A percentile compares a stretch with the other conserved stretches of the same genome.
phyloP scores from a whole-genome alignment of 1,284 basidiomycete species.

The Rugosomyces carneus region DNA sequence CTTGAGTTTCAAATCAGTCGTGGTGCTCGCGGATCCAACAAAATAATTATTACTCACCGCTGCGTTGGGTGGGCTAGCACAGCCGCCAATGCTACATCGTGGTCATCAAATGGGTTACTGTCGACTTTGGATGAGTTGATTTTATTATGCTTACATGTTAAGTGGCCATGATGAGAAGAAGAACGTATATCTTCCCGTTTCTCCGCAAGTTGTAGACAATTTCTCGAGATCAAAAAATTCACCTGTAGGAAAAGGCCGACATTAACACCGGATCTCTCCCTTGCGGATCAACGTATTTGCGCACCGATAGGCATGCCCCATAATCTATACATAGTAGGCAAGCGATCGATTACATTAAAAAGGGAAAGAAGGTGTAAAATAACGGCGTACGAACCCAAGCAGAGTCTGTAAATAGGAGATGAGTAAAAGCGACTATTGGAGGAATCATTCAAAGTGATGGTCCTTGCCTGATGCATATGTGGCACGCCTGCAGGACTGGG shows the following conservation, averaged over 20 bases:
- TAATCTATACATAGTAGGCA: constrained; percentile 30
- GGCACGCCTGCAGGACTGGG: constrained; percentile 39
- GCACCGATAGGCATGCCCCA: constrained; percentile 70
- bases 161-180: constrained; percentile 73
- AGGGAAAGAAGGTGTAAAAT: not conserved
- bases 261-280: constrained; percentile 4
- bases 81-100: constrained; percentile 48
- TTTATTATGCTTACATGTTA: constrained; percentile 51
- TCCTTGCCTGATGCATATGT: constrained; percentile 50
- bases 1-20: constrained; percentile 11
- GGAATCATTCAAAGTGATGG: not conserved
- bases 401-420: constrained; percentile 39
- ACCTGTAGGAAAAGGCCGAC: constrained; percentile 28
- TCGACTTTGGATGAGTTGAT: not conserved
- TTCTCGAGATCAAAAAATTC: constrained; percentile 68
- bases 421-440: constrained; percentile 4
- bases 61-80: constrained; percentile 64
- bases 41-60: constrained; percentile 46
- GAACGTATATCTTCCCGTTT: constrained; percentile 58
- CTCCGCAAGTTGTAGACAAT: constrained; percentile 49
- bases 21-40: constrained; percentile 1
- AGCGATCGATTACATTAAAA: constrained; percentile 9
- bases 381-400: constrained; percentile 39
- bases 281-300: constrained; percentile 14
- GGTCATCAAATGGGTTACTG: constrained; percentile 8